Evolutionary conservation across 2,329 filamentous ascomycete genomes (phyloP).

Genomic region (Fusarium sp.): DNA sequence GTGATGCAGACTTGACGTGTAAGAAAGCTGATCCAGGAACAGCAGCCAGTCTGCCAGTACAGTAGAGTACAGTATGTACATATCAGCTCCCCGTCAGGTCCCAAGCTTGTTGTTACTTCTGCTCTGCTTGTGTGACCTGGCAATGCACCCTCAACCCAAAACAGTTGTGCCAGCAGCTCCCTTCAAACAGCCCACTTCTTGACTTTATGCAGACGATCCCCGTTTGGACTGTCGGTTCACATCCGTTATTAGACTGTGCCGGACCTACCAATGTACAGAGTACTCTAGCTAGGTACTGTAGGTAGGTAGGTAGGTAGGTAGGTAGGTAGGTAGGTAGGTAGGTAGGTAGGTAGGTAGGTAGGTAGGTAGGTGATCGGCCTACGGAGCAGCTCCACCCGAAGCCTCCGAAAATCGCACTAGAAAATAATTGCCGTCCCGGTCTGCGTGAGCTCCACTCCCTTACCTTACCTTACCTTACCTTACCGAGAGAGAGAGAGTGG

Average conservation of each 20-base stretch:
- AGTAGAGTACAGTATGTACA: not conserved
- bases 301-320: too few species aligned
- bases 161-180: slow-evolving; percentile 16
- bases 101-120: not conserved
- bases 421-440: slow-evolving; percentile 9
- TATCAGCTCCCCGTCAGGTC: not conserved
- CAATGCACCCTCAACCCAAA: slow-evolving; percentile 29
- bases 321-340: not conserved
- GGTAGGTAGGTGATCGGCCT: slow-evolving; percentile 11
- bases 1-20: slow-evolving; percentile 35
- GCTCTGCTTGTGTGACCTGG: slow-evolving; percentile 33
- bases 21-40: slow-evolving; percentile 7
- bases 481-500: slow-evolving; percentile 31
- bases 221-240: not conserved
- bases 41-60: not conserved
- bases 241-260: too few species aligned
- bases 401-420: slow-evolving; percentile 14
- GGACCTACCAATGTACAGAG: too few species aligned
- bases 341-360: not conserved
- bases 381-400: slow-evolving; percentile 20
- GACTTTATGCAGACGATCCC: too few species aligned
- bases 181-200: slow-evolving; percentile 10
- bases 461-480: slow-evolving; percentile 25
- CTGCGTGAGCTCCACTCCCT: slow-evolving; percentile 17
- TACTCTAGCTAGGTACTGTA: too few species aligned